Conservation (phyloP, 148 eudicot species). For the Spergularia marina region DNA sequence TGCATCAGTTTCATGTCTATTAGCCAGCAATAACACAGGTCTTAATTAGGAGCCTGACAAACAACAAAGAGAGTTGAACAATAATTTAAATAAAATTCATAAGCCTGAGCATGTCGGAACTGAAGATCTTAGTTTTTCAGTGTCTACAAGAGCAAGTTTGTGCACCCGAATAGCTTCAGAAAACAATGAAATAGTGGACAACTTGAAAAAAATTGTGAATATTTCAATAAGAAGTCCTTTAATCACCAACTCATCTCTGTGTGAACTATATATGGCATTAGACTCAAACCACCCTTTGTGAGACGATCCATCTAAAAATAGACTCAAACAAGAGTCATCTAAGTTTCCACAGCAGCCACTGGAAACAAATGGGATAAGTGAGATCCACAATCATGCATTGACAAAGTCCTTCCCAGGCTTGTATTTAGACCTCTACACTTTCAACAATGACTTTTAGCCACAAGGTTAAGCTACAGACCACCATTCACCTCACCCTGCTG, state of each 20-base stretch:
- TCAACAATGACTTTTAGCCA: not conserved
- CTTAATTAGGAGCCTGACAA: not conserved
- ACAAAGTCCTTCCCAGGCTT: not conserved
- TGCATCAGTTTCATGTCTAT: conserved; percentile 23
- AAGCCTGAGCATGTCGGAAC: not conserved
- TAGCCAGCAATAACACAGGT: conserved; percentile 7
- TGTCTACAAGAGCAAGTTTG: not conserved
- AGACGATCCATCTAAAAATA: not conserved
- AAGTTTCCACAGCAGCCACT: not conserved
- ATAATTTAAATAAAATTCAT: conserved; percentile 1
- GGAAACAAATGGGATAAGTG: not conserved
- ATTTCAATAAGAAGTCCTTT: not conserved
- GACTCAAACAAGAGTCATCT: not conserved
- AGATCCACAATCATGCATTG: not conserved
- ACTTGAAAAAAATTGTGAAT: not conserved
- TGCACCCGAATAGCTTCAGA: not conserved
- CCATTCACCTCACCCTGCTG: not conserved
- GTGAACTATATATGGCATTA: not conserved
- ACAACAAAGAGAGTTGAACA: not conserved
- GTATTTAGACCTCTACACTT: not conserved
- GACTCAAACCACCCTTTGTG: not conserved
- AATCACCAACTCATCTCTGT: not conserved
- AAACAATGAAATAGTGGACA: not conserved
- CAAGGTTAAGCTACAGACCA: not conserved
- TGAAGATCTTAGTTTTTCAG: too few relatives aligned